Conservation (phyloP, 306 rosid species). For the Cajanus cajan region DNA sequence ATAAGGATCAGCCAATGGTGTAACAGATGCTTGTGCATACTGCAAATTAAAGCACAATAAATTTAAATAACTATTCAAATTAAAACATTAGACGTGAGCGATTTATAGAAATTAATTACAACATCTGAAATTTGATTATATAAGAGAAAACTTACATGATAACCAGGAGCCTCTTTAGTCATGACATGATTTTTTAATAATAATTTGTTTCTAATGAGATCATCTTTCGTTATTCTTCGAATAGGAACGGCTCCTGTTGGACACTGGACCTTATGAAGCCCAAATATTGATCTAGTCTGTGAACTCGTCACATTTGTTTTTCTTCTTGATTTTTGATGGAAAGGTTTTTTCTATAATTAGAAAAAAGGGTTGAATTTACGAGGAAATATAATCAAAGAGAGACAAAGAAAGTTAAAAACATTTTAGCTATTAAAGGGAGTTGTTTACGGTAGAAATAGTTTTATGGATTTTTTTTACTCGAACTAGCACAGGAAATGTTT, state of each 20-base stretch:
- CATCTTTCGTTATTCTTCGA: background rate
- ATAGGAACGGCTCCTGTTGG: background rate
- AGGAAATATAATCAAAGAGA: no score
- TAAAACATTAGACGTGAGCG: background rate
- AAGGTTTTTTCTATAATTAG: no score
- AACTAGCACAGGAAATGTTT: no score
- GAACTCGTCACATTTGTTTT: no score
- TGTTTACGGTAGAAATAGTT: no score
- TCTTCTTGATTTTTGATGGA: no score
- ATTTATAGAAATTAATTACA: background rate
- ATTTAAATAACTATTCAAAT: background rate
- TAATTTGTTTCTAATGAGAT: background rate
- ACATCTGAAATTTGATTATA: background rate
- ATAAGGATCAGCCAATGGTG: fast-evolving
- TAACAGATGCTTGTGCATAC: background rate
- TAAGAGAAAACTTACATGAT: constrained; percentile 10
- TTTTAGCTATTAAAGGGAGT: no score
- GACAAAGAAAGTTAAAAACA: no score
- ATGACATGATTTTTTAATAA: background rate
- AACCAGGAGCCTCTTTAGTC: background rate
- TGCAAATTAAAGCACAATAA: background rate
- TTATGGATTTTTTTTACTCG: no score
- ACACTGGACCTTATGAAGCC: background rate
- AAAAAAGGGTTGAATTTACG: no score
- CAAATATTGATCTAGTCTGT: no score